A percentile compares a stretch with the other conserved stretches of the same genome.
phyloP scores from a whole-genome alignment of 352 stramenopile genomes.

The Phytopythium kandeliae region DNA sequence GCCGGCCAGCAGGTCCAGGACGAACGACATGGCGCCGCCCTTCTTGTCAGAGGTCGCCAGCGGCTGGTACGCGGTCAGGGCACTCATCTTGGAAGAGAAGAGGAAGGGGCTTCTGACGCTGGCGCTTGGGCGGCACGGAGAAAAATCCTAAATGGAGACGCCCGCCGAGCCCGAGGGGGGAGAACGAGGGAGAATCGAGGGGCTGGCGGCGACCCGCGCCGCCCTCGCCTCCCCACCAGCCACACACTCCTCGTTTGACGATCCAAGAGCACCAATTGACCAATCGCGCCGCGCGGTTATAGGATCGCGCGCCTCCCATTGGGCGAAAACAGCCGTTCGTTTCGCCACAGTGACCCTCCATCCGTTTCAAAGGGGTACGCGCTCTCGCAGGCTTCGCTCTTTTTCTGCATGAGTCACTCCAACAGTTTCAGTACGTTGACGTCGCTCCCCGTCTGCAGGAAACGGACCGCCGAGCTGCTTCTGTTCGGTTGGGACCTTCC shows the following conservation, averaged over 20 bases:
- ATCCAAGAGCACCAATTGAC: conserved; percentile 6
- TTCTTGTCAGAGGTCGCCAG: conserved; percentile 69
- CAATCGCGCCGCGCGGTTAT: conserved; percentile 11
- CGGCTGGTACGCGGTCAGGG: conserved; percentile 71
- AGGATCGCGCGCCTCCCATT: conserved; percentile 13
- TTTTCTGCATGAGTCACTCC: neutral
- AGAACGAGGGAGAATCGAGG: conserved; percentile 5
- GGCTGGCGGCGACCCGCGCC: conserved; percentile 21
- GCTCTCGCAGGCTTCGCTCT: neutral
- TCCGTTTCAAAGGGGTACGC: neutral
- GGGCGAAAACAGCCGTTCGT: conserved; percentile 23
- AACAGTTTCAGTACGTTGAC: neutral
- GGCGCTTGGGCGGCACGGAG: conserved; percentile 58
- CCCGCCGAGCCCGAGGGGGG: neutral
- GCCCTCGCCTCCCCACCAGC: no score
- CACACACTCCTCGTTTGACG: conserved; percentile 47
- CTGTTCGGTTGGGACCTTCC: neutral
- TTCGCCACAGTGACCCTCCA: no score
- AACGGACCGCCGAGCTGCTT: neutral
- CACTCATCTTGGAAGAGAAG: conserved; percentile 63
- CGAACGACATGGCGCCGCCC: conserved; percentile 48
- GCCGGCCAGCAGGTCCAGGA: conserved; percentile 79
- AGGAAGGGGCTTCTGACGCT: conserved; percentile 30
- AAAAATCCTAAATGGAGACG: conserved; percentile 81
- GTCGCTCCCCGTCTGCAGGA: neutral